Conservation (phyloP, 768 basidiomycete species). For the Serendipita sp. region DNA sequence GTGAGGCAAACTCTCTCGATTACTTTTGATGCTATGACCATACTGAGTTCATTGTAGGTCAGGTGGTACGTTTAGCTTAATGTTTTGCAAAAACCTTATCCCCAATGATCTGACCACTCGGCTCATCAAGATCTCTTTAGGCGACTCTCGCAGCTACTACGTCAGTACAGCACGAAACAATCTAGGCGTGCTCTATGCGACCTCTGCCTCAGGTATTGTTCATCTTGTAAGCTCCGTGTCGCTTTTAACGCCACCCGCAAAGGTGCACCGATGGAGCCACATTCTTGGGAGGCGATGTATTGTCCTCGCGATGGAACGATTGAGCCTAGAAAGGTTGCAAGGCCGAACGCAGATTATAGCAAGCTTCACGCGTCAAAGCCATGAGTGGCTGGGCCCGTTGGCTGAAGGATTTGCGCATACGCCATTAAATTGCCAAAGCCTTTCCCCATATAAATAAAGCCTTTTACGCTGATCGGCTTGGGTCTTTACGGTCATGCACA, state of each 20-base stretch:
- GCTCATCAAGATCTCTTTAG: conserved; percentile 66
- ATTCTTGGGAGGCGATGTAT: conserved; percentile 86
- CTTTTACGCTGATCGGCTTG: background rate
- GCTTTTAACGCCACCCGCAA: background rate
- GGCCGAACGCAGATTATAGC: background rate
- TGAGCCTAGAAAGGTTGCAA: conserved; percentile 49
- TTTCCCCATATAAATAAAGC: background rate
- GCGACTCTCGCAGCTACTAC: conserved; percentile 84
- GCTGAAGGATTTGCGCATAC: background rate
- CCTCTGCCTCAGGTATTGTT: conserved; percentile 60
- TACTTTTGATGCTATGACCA: background rate
- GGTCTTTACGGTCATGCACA: background rate
- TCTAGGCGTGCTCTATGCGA: conserved; percentile 82
- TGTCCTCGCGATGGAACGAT: conserved; percentile 65
- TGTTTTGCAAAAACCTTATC: background rate
- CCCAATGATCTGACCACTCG: background rate
- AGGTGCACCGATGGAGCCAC: conserved; percentile 73
- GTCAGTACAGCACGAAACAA: conserved; percentile 82
- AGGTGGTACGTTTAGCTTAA: background rate
- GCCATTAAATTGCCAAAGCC: background rate
- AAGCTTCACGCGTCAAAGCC: background rate
- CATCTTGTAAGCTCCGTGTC: background rate
- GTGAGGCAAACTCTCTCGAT: conserved; percentile 49
- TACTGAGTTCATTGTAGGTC: background rate
- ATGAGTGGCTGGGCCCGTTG: background rate